phyloP scores from a whole-genome alignment of 257 asterid species.

The Solanum piurae region DNA sequence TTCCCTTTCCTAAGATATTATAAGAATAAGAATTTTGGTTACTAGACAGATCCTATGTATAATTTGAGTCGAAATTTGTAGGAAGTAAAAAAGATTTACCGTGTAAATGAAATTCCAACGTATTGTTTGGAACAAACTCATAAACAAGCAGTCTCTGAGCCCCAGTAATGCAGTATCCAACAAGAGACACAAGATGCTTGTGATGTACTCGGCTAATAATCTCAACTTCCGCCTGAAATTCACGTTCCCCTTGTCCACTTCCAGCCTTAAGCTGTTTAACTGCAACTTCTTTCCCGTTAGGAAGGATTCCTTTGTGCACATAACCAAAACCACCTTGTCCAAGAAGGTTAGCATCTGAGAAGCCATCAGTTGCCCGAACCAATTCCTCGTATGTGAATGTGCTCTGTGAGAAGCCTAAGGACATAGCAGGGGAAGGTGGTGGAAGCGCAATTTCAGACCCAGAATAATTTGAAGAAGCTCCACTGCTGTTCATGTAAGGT shows the following conservation, averaged over 20 bases:
- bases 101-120: slow-evolving; percentile 72
- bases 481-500: slow-evolving; percentile 51
- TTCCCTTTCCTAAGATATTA: slow-evolving; percentile 26
- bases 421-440: slow-evolving; percentile 55
- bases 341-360: slow-evolving; percentile 77
- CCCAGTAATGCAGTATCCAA: slow-evolving; percentile 88
- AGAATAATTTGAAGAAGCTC: slow-evolving; percentile 67
- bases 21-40: neutral
- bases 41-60: neutral
- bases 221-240: slow-evolving; percentile 93
- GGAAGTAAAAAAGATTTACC: slow-evolving; percentile 26
- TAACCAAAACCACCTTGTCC: slow-evolving; percentile 98
- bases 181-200: slow-evolving; percentile 86
- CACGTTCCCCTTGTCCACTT: slow-evolving; percentile 93
- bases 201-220: slow-evolving; percentile 95
- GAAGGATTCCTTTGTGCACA: slow-evolving; percentile 80
- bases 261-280: slow-evolving; percentile 85
- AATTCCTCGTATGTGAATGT: slow-evolving; percentile 72
- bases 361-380: slow-evolving; percentile 85
- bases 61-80: neutral
- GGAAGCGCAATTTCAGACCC: slow-evolving; percentile 44
- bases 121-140: slow-evolving; percentile 76
- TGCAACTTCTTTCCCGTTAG: slow-evolving; percentile 83
- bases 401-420: slow-evolving; percentile 57
- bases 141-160: slow-evolving; percentile 64